Evolutionary conservation across 2,329 filamentous ascomycete genomes (phyloP), one percentile per base, ranked within the genome.

Genomic region (Monosporascus sp.): DNA sequence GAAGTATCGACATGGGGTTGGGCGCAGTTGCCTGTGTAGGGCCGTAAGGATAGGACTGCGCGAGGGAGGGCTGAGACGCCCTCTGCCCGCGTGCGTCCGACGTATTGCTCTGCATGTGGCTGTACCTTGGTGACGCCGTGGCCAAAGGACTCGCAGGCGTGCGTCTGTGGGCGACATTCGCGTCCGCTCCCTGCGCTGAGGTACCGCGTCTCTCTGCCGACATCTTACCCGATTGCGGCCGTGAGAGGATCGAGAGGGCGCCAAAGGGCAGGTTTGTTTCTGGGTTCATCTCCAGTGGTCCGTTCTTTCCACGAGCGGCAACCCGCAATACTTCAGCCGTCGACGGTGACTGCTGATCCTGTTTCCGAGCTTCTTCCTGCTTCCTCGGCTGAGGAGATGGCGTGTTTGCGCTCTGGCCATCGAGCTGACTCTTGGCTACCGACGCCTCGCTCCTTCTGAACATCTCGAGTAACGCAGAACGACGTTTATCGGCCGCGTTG

Each of bases 401-500:
- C 24, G 52, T 52, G 22, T 43, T 46, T 46, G 51, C 35, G n/a
- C 48, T 50, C 49, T 62, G 54, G 38, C 56, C 55, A 20, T 60
- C 60, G 17, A 58, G 20, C 51, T 64, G 60, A 41, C 50, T 55
- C 54, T 57, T 58, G 5, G 66, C 60, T 17, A 64, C 60, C 3
- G 58, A 54, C 3, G 66, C 53, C 27, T 64, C 65, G 11, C 65
- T 58, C 56, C 75, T 75, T 55, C 79, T 81, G 66, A 84, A 82
- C 70, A 83, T 80, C 22, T 72, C 75, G 15, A 83, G 68, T 20
- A 83, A 67, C 7, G 75, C 70, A 18, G 72, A 75, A 22, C 77
- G 75, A 56, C 82, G 79, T 37, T 66, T 63, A 47, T 72, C 70
- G 27, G 70, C 65, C 31, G 52, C 47, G 17, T 31, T 25, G 11